A percentile compares a stretch with the other conserved stretches of the same genome.
These are phyloP conservation scores for Vigna nakashimae DNA, from an alignment of 306 rosid genomes.

Conservation along the genomic window DNA sequence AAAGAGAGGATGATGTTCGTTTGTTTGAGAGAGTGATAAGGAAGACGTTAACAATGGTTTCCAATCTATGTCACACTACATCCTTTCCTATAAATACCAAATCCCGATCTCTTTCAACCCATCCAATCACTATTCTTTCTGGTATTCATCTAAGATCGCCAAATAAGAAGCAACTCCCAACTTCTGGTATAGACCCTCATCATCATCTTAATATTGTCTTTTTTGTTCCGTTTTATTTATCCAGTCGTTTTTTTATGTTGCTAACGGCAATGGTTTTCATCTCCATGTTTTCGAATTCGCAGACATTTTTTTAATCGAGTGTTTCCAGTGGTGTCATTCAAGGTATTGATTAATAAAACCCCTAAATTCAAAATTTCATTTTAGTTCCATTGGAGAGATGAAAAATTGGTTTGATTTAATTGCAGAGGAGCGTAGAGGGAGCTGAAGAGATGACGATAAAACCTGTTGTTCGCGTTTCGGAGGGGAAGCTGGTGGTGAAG, in stretches of 20 bases:
- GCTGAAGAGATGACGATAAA: conserved; percentile 75
- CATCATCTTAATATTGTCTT: neutral
- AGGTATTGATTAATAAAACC: conserved; percentile 46
- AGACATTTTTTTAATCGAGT: conserved; percentile 42
- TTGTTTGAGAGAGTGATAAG: conserved; percentile 28
- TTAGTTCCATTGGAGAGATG: neutral
- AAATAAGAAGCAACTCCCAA: neutral
- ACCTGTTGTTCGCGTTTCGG: conserved; percentile 64
- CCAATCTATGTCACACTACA: conserved; percentile 28
- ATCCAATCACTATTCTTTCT: conserved; percentile 31
- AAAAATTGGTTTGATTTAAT: neutral
- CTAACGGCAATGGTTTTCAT: conserved; percentile 50
- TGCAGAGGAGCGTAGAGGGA: conserved; percentile 45
- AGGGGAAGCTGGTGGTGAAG: conserved; percentile 69
- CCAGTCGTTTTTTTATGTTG: neutral
- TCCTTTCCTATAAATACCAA: conserved; percentile 69
- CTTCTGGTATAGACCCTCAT: conserved; percentile 59
- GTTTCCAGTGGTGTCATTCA: conserved; percentile 44
- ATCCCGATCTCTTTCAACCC: neutral
- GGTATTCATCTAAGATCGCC: conserved; percentile 1
- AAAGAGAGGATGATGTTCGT: neutral
- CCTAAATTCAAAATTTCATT: neutral
- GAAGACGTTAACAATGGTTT: conserved; percentile 60
- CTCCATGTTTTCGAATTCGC: conserved; percentile 61
- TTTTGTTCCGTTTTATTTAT: neutral